phyloP scores from a whole-genome alignment of 192 early-diverging fungal genomes.

The Phlyctochytrium bullatum region DNA sequence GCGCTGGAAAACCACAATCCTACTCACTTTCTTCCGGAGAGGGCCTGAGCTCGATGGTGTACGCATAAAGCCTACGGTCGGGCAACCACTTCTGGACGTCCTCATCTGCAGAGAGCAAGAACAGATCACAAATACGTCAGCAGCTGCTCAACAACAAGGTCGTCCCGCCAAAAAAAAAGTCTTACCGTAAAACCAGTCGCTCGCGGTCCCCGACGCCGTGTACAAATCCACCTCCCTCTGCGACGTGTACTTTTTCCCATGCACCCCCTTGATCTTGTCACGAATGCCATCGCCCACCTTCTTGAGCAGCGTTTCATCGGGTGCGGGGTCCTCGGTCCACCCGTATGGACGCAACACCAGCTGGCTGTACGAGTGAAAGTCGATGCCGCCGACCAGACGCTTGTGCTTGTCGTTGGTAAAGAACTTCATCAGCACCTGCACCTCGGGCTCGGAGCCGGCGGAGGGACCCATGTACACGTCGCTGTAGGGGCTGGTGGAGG shows the following conservation, averaged over 20 bases:
- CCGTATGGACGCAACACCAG: constrained; percentile 58
- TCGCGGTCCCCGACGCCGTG: constrained; percentile 49
- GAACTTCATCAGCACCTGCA: constrained; percentile 47
- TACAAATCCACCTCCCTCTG: constrained; percentile 53
- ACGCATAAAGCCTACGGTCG: constrained; percentile 44
- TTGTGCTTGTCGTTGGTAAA: constrained; percentile 40
- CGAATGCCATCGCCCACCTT: constrained; percentile 40
- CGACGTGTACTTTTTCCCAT: constrained; percentile 48
- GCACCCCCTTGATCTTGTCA: constrained; percentile 29
- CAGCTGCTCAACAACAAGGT: too few species aligned
- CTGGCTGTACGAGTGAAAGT: constrained; percentile 60
- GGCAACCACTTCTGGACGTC: constrained; percentile 26
- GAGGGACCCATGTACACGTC: constrained; percentile 51
- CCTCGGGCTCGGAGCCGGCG: constrained; percentile 50
- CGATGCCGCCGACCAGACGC: constrained; percentile 55
- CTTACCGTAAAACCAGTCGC: constrained; percentile 56
- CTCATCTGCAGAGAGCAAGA: neutral
- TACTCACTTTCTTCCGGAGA: constrained; percentile 22
- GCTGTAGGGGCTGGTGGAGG: constrained; percentile 43
- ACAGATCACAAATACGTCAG: constrained; percentile 6
- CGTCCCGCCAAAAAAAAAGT: neutral
- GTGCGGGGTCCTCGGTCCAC: constrained; percentile 38
- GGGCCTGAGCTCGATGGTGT: constrained; percentile 58
- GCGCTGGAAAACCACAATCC: neutral
- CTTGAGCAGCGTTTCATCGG: constrained; percentile 41